phyloP scores from a whole-genome alignment of 2,329 filamentous ascomycete genomes.

The Colletotrichum sidae region DNA sequence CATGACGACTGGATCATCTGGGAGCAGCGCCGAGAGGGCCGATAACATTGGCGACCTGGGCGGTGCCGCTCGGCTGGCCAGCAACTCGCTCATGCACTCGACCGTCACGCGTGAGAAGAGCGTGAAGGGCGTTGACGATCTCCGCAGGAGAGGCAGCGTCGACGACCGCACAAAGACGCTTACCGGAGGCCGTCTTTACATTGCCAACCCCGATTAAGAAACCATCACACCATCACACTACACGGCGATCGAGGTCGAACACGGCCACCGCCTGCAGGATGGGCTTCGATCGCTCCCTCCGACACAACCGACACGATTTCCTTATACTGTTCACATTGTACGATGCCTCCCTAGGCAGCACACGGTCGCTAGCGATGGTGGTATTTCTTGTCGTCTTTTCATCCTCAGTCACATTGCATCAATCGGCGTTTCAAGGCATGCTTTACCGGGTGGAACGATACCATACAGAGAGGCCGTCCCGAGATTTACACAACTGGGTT shows the following conservation, averaged over 20 bases:
- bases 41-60: slow-evolving; percentile 69
- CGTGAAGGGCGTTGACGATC: slow-evolving; percentile 75
- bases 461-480: slow-evolving; percentile 30
- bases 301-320: not conserved
- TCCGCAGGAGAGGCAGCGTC: slow-evolving; percentile 82
- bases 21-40: slow-evolving; percentile 70
- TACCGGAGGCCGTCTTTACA: slow-evolving; percentile 76
- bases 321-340: slow-evolving; percentile 16
- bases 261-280: slow-evolving; percentile 13
- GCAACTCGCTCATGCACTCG: slow-evolving; percentile 69
- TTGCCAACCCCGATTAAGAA: slow-evolving; percentile 82
- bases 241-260: slow-evolving; percentile 4
- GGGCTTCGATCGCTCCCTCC: slow-evolving; percentile 4
- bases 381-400: not conserved
- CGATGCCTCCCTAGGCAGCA: slow-evolving; percentile 23
- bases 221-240: not conserved
- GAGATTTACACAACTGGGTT: slow-evolving; percentile 5
- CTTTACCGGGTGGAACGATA: slow-evolving; percentile 29
- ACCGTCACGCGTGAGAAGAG: slow-evolving; percentile 73
- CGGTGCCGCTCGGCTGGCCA: slow-evolving; percentile 62
- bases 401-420: slow-evolving; percentile 30
- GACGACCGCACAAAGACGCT: slow-evolving; percentile 86
- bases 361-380: slow-evolving; percentile 20
- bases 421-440: slow-evolving; percentile 25
- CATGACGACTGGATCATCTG: slow-evolving; percentile 63